Conservation (phyloP, 2,329 filamentous ascomycete species). For the Hypoxylon sp. region DNA sequence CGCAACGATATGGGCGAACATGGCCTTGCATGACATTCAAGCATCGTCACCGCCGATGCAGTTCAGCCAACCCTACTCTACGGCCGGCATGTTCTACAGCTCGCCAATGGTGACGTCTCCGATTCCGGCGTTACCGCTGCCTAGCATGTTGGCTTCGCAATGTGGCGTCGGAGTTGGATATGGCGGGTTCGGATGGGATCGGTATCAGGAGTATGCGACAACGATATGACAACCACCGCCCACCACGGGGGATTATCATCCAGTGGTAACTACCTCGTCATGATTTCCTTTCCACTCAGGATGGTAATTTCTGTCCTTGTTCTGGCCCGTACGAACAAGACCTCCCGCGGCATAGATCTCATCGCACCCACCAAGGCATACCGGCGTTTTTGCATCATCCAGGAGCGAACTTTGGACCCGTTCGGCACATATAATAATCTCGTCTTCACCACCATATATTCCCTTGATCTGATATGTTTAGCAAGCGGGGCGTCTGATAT, state of each 20-base stretch:
- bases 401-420: conserved; percentile 43
- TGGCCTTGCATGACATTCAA: conserved; percentile 77
- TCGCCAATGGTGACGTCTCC: conserved; percentile 77
- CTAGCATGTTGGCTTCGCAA: conserved; percentile 84
- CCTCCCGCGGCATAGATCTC: conserved; percentile 37
- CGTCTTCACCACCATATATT: conserved; percentile 45
- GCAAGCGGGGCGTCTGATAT: conserved; percentile 53
- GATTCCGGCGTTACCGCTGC: conserved; percentile 79
- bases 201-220: conserved; percentile 83
- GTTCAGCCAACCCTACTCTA: conserved; percentile 79
- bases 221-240: conserved; percentile 80
- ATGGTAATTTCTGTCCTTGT: conserved; percentile 38
- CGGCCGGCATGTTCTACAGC: conserved; percentile 80
- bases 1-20: conserved; percentile 79
- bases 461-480: conserved; percentile 43
- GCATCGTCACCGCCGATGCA: conserved; percentile 81
- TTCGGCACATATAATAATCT: conserved; percentile 40
- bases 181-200: conserved; percentile 84
- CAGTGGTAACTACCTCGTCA: conserved; percentile 56
- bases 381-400: conserved; percentile 49
- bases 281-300: conserved; percentile 38
- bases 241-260: conserved; percentile 55
- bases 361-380: conserved; percentile 40
- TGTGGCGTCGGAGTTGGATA: conserved; percentile 83
- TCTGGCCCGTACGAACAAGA: conserved; percentile 34